Evolutionary conservation across 371 early-diverging fungal species (phyloP).

Genomic region (Syncephalastrum monosporum): DNA sequence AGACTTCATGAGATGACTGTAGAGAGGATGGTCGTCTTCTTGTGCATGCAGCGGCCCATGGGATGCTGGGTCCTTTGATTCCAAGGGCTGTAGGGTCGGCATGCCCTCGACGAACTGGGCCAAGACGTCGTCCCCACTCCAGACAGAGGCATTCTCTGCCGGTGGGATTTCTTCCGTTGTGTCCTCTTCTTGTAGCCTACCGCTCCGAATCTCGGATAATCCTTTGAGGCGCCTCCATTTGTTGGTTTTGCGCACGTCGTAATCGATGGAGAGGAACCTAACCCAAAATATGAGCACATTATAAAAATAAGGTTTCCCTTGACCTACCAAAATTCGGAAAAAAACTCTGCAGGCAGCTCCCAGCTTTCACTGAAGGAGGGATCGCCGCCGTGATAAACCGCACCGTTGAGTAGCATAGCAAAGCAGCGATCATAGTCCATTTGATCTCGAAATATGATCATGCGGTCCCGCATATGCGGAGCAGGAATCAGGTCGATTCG

Average conservation of each 20-base stretch:
- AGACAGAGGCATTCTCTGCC: not conserved
- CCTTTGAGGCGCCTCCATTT: conserved; percentile 35
- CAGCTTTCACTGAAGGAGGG: conserved; percentile 58
- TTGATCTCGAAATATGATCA: conserved; percentile 57
- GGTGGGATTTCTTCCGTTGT: not conserved
- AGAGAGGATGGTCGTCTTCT: conserved; percentile 14
- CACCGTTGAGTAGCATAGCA: conserved; percentile 44
- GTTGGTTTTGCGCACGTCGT: conserved; percentile 32
- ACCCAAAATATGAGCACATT: conserved; percentile 8
- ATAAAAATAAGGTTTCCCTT: no score
- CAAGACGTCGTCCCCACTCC: conserved; percentile 8
- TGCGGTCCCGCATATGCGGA: conserved; percentile 57
- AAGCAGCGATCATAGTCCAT: conserved; percentile 61
- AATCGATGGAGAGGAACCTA: conserved; percentile 22
- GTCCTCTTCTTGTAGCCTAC: not conserved
- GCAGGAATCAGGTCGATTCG: conserved; percentile 61
- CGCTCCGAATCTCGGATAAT: conserved; percentile 20
- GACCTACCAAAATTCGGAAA: conserved; percentile 48
- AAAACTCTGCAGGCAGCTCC: conserved; percentile 58
- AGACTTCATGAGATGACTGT: conserved; percentile 26
- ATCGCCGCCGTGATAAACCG: conserved; percentile 57
- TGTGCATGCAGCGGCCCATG: not conserved
- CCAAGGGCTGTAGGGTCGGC: conserved; percentile 11
- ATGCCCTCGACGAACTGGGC: conserved; percentile 14
- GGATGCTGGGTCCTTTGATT: conserved; percentile 1